A percentile compares a stretch with the other conserved stretches of the same genome.
Conservation (phyloP, 2,329 filamentous ascomycete species). For the Kalaharituber pfeilii region DNA sequence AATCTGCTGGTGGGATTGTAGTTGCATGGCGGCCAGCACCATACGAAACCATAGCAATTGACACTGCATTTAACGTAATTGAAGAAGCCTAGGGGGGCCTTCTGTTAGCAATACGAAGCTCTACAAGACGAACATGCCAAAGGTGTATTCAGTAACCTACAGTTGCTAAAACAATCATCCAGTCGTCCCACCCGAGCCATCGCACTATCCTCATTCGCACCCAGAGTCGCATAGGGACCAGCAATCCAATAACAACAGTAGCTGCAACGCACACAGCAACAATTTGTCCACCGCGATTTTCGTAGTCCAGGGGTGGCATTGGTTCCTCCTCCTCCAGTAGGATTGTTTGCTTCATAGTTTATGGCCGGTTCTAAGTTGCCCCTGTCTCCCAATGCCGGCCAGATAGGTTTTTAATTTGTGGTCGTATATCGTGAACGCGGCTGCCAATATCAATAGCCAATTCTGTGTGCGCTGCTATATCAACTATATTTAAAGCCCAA, state of each 20-base stretch:
- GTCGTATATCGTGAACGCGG: too few relatives aligned
- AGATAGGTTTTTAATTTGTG: too few relatives aligned
- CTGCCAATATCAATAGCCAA: too few relatives aligned
- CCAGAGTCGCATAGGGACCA: neutral
- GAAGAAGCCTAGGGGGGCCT: neutral
- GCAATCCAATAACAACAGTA: neutral
- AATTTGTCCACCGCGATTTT: neutral
- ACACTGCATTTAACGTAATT: neutral
- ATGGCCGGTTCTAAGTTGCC: too few relatives aligned
- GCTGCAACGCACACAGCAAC: neutral
- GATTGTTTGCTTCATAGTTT: too few relatives aligned
- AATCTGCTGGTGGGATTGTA: slow-evolving; percentile 2
- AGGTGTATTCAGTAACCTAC: too few relatives aligned
- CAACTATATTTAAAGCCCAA: too few relatives aligned
- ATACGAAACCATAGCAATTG: neutral
- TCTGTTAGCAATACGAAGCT: neutral
- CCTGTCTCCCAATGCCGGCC: too few relatives aligned
- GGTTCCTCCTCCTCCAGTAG: too few relatives aligned
- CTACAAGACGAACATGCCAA: neutral
- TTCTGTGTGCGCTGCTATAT: too few relatives aligned
- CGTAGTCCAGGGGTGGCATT: too few relatives aligned
- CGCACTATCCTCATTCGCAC: neutral
- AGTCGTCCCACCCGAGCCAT: neutral
- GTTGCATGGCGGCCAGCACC: slow-evolving; percentile 1
- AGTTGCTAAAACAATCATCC: neutral